phyloP scores from a whole-genome alignment of 331 rosid genomes.

The Rhamnella rubrinervis region DNA sequence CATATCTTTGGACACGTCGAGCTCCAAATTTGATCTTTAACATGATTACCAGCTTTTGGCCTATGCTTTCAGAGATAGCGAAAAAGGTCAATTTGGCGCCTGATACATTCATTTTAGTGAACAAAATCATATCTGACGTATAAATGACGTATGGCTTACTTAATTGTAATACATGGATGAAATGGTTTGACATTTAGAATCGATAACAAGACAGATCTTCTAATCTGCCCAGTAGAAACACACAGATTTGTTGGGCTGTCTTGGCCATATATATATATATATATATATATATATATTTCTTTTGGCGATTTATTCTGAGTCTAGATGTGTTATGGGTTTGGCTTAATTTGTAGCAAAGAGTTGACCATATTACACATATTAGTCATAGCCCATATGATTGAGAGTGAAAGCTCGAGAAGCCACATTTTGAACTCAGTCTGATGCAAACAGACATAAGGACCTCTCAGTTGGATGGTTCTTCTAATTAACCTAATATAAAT shows the following conservation, averaged over 20 bases:
- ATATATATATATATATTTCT: too few relatives aligned
- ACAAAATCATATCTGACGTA: constrained; percentile 21
- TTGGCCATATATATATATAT: too few relatives aligned
- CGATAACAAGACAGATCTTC: constrained; percentile 10
- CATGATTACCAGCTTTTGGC: background rate
- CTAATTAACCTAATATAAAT: too few relatives aligned
- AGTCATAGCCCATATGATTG: background rate
- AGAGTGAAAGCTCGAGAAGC: background rate
- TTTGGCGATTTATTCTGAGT: constrained; percentile 16
- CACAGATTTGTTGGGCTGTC: background rate
- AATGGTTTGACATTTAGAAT: constrained; percentile 8
- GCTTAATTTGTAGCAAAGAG: background rate
- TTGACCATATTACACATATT: constrained; percentile 25
- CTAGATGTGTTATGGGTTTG: constrained; percentile 19
- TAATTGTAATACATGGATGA: background rate
- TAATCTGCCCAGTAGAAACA: constrained; percentile 16
- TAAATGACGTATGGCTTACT: constrained; percentile 46
- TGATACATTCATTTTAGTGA: background rate
- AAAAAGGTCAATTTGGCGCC: background rate
- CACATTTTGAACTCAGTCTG: background rate
- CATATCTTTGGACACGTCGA: constrained; percentile 26
- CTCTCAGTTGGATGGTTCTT: too few relatives aligned
- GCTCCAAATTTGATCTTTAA: constrained; percentile 13
- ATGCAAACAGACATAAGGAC: too few relatives aligned
- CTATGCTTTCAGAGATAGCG: background rate